Evolutionary conservation across 768 basidiomycete genomes (phyloP).

Genomic region (Suillus spraguei): DNA sequence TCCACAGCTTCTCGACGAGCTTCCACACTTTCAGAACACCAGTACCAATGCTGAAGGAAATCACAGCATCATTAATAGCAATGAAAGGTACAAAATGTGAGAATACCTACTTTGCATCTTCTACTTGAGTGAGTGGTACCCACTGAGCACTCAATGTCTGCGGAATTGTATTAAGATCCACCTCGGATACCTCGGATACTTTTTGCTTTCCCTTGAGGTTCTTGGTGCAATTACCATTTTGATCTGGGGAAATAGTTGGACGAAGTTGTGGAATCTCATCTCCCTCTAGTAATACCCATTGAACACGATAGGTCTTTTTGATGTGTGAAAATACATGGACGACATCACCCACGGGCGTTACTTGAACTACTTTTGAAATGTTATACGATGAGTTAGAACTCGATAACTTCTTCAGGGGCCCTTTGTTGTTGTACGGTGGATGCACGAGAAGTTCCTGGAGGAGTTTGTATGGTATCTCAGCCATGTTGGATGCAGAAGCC

Average conservation of each 20-base stretch:
- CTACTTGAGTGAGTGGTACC: constrained; percentile 56
- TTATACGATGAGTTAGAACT: neutral
- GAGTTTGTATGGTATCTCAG: constrained; percentile 37
- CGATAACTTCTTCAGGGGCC: constrained; percentile 2
- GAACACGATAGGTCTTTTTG: constrained; percentile 78
- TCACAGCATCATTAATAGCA: neutral
- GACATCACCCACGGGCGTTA: constrained; percentile 63
- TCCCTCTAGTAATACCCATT: constrained; percentile 65
- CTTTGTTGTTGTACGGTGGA: constrained; percentile 23
- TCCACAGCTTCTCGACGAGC: constrained; percentile 51
- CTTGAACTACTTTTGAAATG: constrained; percentile 35
- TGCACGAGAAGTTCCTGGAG: constrained; percentile 42
- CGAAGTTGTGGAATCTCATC: constrained; percentile 41
- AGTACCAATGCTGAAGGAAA: constrained; percentile 60
- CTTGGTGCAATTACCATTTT: constrained; percentile 15
- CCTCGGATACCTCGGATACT: constrained; percentile 17
- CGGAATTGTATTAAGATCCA: constrained; percentile 8
- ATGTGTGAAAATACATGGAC: constrained; percentile 90
- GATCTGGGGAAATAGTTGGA: constrained; percentile 11
- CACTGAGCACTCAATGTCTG: constrained; percentile 41
- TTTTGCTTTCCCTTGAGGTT: constrained; percentile 18
- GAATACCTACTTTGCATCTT: constrained; percentile 59
- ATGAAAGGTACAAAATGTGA: neutral
- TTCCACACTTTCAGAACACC: constrained; percentile 79
- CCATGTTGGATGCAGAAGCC: constrained; percentile 36